Percentiles rank a stretch among this genome's conserved stretches.
Conservation (phyloP, 2,329 filamentous ascomycete genomes). For the Epichloe amarillans region DNA sequence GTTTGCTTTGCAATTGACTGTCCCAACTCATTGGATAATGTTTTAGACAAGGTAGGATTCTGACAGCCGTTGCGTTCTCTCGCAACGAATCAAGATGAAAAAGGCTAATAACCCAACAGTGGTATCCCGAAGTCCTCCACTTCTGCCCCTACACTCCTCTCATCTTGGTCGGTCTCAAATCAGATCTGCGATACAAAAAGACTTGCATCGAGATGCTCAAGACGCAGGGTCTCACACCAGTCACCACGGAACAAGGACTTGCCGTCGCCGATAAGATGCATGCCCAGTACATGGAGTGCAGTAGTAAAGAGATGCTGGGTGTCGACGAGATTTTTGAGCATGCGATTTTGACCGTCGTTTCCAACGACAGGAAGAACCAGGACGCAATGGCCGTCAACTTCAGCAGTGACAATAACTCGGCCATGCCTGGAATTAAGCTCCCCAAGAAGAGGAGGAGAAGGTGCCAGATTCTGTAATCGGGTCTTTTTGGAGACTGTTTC, state of each 20-base stretch:
- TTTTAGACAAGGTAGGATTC: slow-evolving; percentile 79
- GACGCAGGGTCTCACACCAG: slow-evolving; percentile 89
- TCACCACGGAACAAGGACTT: slow-evolving; percentile 80
- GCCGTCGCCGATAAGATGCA: slow-evolving; percentile 87
- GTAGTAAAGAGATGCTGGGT: slow-evolving; percentile 90
- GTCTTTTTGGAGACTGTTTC: not conserved
- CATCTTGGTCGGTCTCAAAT: slow-evolving; percentile 91
- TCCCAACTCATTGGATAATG: slow-evolving; percentile 94
- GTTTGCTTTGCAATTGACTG: slow-evolving; percentile 99
- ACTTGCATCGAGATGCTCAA: slow-evolving; percentile 98
- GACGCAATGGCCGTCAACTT: slow-evolving; percentile 32
- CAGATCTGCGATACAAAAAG: slow-evolving; percentile 87
- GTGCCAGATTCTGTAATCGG: slow-evolving; percentile 60
- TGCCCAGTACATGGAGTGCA: slow-evolving; percentile 94
- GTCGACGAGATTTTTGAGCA: slow-evolving; percentile 94
- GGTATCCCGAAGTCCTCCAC: slow-evolving; percentile 97
- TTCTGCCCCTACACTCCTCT: slow-evolving; percentile 97
- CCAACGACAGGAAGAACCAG: slow-evolving; percentile 57
- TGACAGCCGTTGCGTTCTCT: not conserved
- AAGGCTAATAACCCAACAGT: slow-evolving; percentile 38
- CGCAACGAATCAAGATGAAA: not conserved
- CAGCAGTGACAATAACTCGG: slow-evolving; percentile 24
- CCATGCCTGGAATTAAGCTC: slow-evolving; percentile 29
- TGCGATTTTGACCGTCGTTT: slow-evolving; percentile 80
- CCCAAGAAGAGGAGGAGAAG: slow-evolving; percentile 72